Evolutionary conservation across 768 basidiomycete genomes (phyloP).

Genomic region (Boletus vermiculosoides): DNA sequence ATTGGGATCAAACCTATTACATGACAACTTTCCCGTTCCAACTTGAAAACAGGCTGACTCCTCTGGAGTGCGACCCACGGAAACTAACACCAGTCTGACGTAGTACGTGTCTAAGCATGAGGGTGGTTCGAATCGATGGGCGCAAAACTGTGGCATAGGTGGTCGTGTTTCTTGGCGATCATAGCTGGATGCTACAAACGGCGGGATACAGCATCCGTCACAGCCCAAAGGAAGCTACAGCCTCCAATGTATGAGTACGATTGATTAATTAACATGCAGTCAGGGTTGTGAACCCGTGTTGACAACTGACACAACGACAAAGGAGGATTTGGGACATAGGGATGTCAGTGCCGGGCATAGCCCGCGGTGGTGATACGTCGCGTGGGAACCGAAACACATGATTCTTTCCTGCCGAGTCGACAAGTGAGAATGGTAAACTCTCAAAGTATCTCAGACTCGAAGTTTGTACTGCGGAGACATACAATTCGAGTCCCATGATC

Average conservation of each 20-base stretch:
- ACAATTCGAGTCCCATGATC: background rate
- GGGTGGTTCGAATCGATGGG: slow-evolving; percentile 11
- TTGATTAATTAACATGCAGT: slow-evolving; percentile 20
- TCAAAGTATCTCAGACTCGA: background rate
- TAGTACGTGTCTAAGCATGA: background rate
- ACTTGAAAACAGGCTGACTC: background rate
- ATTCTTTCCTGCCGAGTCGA: background rate
- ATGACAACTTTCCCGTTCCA: background rate
- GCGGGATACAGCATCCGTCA: slow-evolving; percentile 14
- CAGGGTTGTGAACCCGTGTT: slow-evolving; percentile 20
- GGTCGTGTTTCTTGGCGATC: slow-evolving; percentile 11
- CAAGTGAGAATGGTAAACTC: background rate
- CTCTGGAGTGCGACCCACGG: background rate
- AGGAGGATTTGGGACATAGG: background rate
- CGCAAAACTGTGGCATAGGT: slow-evolving; percentile 27
- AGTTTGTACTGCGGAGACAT: slow-evolving; percentile 5
- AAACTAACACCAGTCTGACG: background rate
- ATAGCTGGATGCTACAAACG: slow-evolving; percentile 2
- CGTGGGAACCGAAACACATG: background rate
- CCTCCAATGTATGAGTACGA: slow-evolving; percentile 6
- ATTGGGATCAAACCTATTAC: accelerated
- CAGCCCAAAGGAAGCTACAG: slow-evolving; percentile 16
- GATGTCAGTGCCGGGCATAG: background rate
- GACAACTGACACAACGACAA: slow-evolving; percentile 3
- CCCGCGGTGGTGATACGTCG: background rate